phyloP scores from a whole-genome alignment of 2,329 filamentous ascomycete genomes.

The Alternaria tenuissima region DNA sequence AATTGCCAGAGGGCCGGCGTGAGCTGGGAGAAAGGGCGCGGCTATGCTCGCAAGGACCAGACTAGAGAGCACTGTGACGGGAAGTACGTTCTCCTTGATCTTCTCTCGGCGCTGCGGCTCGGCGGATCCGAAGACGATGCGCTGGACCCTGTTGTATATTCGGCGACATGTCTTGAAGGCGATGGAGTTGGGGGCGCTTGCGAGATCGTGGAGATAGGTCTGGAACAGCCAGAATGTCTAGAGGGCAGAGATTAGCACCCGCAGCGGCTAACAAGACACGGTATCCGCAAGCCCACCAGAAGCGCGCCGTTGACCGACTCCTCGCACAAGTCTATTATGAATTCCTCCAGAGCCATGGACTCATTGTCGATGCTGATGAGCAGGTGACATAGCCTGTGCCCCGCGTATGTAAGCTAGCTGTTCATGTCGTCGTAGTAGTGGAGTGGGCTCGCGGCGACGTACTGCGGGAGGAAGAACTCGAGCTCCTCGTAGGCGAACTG shows the following conservation, averaged over 20 bases:
- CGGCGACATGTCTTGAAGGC: conserved; percentile 83
- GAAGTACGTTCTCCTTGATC: conserved; percentile 82
- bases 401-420: conserved; percentile 52
- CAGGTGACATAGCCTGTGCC: conserved; percentile 73
- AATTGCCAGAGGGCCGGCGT: conserved; percentile 81
- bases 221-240: conserved; percentile 93
- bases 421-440: conserved; percentile 21
- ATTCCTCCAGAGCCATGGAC: conserved; percentile 90
- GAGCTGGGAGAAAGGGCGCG: conserved; percentile 76
- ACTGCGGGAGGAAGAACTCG: conserved; percentile 84
- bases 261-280: conserved; percentile 31
- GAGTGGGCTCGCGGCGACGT: conserved; percentile 28
- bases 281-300: conserved; percentile 65
- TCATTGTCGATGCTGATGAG: conserved; percentile 90
- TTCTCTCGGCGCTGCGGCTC: conserved; percentile 74
- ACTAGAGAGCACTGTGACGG: conserved; percentile 81
- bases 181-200: conserved; percentile 75
- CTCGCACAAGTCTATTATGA: conserved; percentile 84
- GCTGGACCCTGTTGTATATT: conserved; percentile 88
- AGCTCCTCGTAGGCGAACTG: conserved; percentile 91
- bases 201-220: conserved; percentile 84
- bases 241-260: conserved; percentile 30
- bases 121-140: conserved; percentile 81
- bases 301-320: conserved; percentile 86
- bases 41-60: conserved; percentile 80